A percentile compares a stretch with the other conserved stretches of the same genome.
phyloP scores from a whole-genome alignment of 2,329 filamentous ascomycete species.

The Colletotrichum sp. region DNA sequence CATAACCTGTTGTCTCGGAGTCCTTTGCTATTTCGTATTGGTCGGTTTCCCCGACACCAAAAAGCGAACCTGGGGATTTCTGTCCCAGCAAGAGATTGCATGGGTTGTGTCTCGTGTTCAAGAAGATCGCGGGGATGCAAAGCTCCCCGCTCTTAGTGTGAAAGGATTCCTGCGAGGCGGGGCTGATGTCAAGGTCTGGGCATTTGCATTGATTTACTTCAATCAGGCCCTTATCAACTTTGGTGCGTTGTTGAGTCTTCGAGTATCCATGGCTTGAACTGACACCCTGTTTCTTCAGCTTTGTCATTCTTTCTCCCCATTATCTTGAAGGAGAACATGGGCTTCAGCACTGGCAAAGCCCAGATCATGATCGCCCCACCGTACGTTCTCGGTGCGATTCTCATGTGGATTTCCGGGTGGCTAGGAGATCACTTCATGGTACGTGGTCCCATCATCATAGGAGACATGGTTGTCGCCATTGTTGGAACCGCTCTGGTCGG shows the following conservation, averaged over 20 bases:
- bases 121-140: conserved; percentile 66
- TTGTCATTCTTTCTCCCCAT: conserved; percentile 62
- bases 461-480: conserved; percentile 64
- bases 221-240: conserved; percentile 22
- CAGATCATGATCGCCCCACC: conserved; percentile 65
- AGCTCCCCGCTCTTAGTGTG: conserved; percentile 72
- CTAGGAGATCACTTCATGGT: conserved; percentile 68
- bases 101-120: conserved; percentile 72
- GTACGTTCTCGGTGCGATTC: conserved; percentile 63
- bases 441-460: conserved; percentile 71
- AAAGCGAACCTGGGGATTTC: conserved; percentile 51
- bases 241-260: not conserved
- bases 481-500: conserved; percentile 71
- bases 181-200: conserved; percentile 77
- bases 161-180: conserved; percentile 71
- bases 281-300: conserved; percentile 45
- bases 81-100: conserved; percentile 67
- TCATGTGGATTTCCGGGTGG: conserved; percentile 68
- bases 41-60: conserved; percentile 80
- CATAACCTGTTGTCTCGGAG: conserved; percentile 41
- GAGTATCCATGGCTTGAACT: not conserved
- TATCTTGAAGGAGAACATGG: conserved; percentile 49
- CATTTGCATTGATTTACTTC: conserved; percentile 47
- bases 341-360: conserved; percentile 35
- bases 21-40: conserved; percentile 64